Evolutionary conservation across 2,329 filamentous ascomycete species (phyloP).

Genomic region (Aspergillus aculeatinus): DNA sequence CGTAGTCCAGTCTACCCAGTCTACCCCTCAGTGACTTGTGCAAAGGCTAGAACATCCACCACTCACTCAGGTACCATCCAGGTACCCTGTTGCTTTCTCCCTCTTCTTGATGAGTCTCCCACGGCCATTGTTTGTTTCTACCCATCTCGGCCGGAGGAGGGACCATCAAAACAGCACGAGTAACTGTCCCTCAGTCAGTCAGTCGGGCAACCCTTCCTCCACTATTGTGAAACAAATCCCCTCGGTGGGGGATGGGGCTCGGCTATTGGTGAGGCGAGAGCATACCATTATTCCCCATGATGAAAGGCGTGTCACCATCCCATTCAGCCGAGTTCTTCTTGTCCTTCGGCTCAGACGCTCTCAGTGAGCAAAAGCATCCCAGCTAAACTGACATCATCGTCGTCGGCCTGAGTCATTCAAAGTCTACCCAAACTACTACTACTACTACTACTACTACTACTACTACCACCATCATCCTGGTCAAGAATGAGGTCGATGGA

Average conservation of each 20-base stretch:
- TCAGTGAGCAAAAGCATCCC: not conserved
- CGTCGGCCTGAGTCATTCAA: not conserved
- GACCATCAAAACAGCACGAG: too few species aligned
- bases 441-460: too few species aligned
- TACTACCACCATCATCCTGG: not conserved
- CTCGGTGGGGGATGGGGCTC: too few species aligned
- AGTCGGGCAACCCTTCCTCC: too few species aligned
- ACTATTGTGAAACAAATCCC: too few species aligned
- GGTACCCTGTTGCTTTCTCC: not conserved
- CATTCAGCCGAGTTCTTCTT: not conserved
- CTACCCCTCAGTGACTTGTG: not conserved
- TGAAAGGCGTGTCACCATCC: not conserved
- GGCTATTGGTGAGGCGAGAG: too few species aligned
- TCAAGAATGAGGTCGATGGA: not conserved
- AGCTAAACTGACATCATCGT: conserved; percentile 3
- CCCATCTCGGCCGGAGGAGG: too few species aligned
- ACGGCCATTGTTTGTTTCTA: too few species aligned
- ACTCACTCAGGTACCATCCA: not conserved
- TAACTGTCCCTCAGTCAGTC: too few species aligned
- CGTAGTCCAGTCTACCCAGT: not conserved
- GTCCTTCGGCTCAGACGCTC: too few species aligned
- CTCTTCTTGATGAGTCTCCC: too few species aligned
- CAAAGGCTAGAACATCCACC: not conserved
- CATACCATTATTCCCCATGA: not conserved
- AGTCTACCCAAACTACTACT: not conserved